Conservation (phyloP, 257 asterid species). For the Sherardia arvensis region DNA sequence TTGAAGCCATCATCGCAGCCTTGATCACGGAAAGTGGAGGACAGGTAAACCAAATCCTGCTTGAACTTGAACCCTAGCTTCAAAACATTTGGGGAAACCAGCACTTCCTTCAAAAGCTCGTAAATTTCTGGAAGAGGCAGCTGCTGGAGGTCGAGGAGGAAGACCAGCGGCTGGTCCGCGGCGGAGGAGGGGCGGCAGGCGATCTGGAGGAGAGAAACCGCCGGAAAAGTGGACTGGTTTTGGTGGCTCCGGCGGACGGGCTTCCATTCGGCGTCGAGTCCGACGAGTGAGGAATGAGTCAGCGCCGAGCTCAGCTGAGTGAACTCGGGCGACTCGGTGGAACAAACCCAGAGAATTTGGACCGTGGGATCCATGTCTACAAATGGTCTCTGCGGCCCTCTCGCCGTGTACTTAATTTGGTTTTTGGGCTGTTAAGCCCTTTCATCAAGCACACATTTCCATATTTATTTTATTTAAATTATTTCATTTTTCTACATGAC, state of each 20-base stretch:
- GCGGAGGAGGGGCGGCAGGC: constrained; percentile 45
- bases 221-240: constrained; percentile 49
- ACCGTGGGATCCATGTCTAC: constrained; percentile 33
- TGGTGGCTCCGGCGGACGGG: constrained; percentile 49
- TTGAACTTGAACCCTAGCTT: constrained; percentile 82
- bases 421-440: neutral
- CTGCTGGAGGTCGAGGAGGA: constrained; percentile 61
- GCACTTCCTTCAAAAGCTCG: constrained; percentile 38
- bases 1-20: constrained; percentile 76
- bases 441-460: no score
- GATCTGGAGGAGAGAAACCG: constrained; percentile 80
- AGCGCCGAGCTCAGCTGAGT: constrained; percentile 40
- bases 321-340: constrained; percentile 65
- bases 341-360: constrained; percentile 41
- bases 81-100: constrained; percentile 39
- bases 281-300: constrained; percentile 54
- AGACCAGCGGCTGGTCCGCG: constrained; percentile 39
- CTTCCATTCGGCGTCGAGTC: constrained; percentile 96
- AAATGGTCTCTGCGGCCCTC: neutral
- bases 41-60: constrained; percentile 80
- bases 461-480: no score
- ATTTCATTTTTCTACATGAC: no score
- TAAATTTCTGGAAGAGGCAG: constrained; percentile 46
- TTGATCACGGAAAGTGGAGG: constrained; percentile 60
- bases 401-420: neutral